A percentile compares a stretch with the other conserved stretches of the same genome.
Conservation (phyloP, 805 yeast genomes). For the Candida argentea region DNA sequence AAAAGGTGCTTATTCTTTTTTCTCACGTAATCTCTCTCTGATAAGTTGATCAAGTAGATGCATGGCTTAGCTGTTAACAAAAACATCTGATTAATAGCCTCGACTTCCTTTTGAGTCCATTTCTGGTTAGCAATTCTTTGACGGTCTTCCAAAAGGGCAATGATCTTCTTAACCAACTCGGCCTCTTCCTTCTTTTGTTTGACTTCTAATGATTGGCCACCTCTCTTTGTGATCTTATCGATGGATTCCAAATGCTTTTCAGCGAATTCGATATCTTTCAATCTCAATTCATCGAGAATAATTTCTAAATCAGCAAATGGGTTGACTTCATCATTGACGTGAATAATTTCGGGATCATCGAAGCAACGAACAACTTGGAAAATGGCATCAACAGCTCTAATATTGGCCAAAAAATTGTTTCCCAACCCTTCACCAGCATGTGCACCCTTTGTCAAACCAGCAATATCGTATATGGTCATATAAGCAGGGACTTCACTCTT, state of each 20-base stretch:
- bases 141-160: conserved; percentile 70
- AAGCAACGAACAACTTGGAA: conserved; percentile 97
- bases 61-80: conserved; percentile 93
- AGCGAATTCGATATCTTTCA: conserved; percentile 94
- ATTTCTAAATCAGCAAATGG: conserved; percentile 93
- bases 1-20: conserved; percentile 81
- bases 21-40: conserved; percentile 80
- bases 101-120: conserved; percentile 91
- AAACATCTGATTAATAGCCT: conserved; percentile 74
- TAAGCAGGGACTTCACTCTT: conserved; percentile 84
- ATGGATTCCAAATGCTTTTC: conserved; percentile 69
- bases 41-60: conserved; percentile 82
- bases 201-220: conserved; percentile 82
- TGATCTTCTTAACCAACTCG: conserved; percentile 61
- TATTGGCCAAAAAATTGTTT: conserved; percentile 92
- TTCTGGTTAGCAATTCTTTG: conserved; percentile 77
- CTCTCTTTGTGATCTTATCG: conserved; percentile 74
- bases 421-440: conserved; percentile 96
- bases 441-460: conserved; percentile 97
- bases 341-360: conserved; percentile 96
- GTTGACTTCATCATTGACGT: conserved; percentile 86
- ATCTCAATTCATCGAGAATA: conserved; percentile 81
- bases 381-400: conserved; percentile 95
- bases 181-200: conserved; percentile 85
- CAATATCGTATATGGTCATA: conserved; percentile 91